Percentiles rank a stretch among this genome's conserved stretches.
Conservation (phyloP, 129 eudicot genomes). For the Oenanthe sinensis region DNA sequence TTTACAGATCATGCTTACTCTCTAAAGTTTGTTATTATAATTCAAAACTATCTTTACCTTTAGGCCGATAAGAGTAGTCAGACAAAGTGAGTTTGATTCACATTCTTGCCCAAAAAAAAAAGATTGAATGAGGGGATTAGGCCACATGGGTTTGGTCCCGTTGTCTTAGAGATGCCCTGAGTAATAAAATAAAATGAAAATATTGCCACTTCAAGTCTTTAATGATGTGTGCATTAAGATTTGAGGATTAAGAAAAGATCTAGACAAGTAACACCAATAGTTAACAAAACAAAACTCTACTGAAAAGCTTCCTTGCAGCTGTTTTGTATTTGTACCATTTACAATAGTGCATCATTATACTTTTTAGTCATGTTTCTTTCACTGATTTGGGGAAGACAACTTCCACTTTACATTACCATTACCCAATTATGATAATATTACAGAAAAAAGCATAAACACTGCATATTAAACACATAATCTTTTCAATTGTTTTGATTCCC, state of each 20-base stretch:
- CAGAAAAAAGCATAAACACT: not conserved
- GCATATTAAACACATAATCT: not conserved
- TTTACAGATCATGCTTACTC: conserved; percentile 11
- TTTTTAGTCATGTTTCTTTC: conserved; percentile 12
- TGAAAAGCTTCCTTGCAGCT: conserved; percentile 1
- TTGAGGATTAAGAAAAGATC: not conserved
- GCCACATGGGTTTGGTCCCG: conserved; percentile 20
- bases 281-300: not conserved
- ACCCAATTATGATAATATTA: not conserved
- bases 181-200: not conserved
- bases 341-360: not conserved
- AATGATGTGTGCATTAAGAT: not conserved
- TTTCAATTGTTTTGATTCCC: not conserved
- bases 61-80: conserved; percentile 10
- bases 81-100: conserved; percentile 12
- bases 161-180: not conserved
- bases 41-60: not conserved
- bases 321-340: not conserved
- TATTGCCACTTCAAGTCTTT: not conserved
- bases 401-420: not conserved
- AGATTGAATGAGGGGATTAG: not conserved
- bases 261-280: not conserved
- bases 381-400: not conserved
- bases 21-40: not conserved
- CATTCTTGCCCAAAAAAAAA: not conserved